phyloP scores from a whole-genome alignment of 345 rosid species.

The Eucalyptus viminalis region DNA sequence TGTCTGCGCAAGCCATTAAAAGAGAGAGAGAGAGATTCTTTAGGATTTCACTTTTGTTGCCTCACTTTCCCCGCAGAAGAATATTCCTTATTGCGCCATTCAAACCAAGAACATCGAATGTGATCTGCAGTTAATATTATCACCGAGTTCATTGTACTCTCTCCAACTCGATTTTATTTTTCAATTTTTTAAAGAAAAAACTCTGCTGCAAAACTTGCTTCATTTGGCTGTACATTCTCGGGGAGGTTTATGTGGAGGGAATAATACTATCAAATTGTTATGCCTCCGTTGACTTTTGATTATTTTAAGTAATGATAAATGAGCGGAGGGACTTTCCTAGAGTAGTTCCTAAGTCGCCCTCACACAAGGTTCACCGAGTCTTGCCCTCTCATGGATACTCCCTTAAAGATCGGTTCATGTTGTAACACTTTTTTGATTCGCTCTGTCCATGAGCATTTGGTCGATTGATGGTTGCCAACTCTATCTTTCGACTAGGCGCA shows the following conservation, averaged over 20 bases:
- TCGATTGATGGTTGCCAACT: not conserved
- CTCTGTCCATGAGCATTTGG: fast-evolving
- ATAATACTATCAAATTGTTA: not conserved
- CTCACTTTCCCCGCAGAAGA: not conserved
- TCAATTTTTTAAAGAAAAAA: not conserved
- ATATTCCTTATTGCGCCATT: not conserved
- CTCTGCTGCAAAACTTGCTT: not conserved
- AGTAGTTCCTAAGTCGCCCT: not conserved
- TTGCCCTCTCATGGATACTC: not conserved
- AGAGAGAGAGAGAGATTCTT: not conserved
- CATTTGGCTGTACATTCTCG: not conserved
- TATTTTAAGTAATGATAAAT: not conserved
- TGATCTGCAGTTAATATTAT: not conserved
- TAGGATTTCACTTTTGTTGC: not conserved
- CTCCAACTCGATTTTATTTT: not conserved
- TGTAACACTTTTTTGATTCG: not conserved
- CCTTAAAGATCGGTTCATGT: not conserved
- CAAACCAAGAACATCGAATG: not conserved
- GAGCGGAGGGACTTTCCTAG: not conserved
- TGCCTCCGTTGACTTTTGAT: not conserved
- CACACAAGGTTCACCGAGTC: not conserved
- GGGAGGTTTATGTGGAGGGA: not conserved
- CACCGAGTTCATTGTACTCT: not conserved
- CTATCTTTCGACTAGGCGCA: not conserved
- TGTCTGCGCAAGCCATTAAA: not conserved